These are phyloP conservation scores for Aspergillus phoenicis DNA, from an alignment of 2,329 filamentous ascomycete species.

Conservation along the genomic window DNA sequence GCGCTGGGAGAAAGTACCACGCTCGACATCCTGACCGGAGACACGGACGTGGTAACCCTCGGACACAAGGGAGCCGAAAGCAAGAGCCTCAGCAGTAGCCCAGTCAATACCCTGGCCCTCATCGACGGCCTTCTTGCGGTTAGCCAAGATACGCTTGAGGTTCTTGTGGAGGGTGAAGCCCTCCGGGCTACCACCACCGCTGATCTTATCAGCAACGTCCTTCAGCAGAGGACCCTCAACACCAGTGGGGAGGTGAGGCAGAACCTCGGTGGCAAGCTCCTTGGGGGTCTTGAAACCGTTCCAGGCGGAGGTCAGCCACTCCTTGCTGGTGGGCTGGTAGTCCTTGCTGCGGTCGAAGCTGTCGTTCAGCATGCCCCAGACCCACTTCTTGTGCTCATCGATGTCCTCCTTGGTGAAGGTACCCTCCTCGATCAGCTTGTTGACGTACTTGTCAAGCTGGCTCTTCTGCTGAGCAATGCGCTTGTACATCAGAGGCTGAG, in stretches of 20 bases:
- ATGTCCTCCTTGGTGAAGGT: conserved; percentile 97
- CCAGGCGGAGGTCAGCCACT: conserved; percentile 98
- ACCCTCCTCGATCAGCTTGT: conserved; percentile 86
- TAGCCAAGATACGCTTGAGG: conserved; percentile 90
- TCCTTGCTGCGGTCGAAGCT: conserved; percentile 97
- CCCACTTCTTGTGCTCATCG: conserved; percentile 99
- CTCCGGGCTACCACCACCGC: conserved; percentile 71
- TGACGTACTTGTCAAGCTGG: conserved; percentile 86
- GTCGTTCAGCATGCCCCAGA: conserved; percentile 98
- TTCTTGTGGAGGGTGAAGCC: conserved; percentile 91
- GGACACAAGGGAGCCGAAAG: conserved; percentile 85
- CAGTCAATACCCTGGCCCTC: conserved; percentile 97
- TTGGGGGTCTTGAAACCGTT: conserved; percentile 99
- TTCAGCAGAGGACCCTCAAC: conserved; percentile 73
- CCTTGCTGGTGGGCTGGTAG: conserved; percentile 92
- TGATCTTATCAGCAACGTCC: conserved; percentile 80
- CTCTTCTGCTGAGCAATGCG: conserved; percentile 82
- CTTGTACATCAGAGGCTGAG: conserved; percentile 99
- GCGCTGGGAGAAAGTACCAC: conserved; percentile 98
- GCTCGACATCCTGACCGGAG: conserved; percentile 97
- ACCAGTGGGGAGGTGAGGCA: conserved; percentile 86
- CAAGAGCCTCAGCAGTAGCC: conserved; percentile 93
- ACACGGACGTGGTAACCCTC: conserved; percentile 98
- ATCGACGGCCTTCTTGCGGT: conserved; percentile 85
- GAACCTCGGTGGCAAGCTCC: conserved; percentile 89